Conservation (phyloP, 495 filamentous ascomycete genomes). For the Penicillium lagena region DNA sequence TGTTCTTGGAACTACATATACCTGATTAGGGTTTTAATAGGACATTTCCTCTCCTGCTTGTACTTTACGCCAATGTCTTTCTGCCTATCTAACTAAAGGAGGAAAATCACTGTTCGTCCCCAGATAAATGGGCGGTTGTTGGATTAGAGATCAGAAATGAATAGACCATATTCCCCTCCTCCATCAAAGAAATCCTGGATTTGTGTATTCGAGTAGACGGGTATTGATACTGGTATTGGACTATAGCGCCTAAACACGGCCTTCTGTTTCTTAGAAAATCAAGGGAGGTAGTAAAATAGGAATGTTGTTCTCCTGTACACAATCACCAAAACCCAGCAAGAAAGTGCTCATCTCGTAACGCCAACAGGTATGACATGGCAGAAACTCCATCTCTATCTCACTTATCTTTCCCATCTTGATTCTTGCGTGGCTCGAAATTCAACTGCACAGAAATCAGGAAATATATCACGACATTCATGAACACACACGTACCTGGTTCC, state of each 20-base stretch:
- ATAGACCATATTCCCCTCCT: too few species aligned
- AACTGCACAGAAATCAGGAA: slow-evolving; percentile 36
- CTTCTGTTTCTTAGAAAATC: too few species aligned
- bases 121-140: too few species aligned
- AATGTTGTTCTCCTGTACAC: too few species aligned
- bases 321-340: too few species aligned
- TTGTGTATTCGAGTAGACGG: too few species aligned
- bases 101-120: too few species aligned
- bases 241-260: too few species aligned
- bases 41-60: slow-evolving; percentile 9
- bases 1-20: neutral
- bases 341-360: neutral
- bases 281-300: too few species aligned
- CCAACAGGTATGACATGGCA: neutral
- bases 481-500: slow-evolving; percentile 65
- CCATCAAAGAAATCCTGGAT: too few species aligned
- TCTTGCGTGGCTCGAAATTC: slow-evolving; percentile 66
- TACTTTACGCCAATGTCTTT: slow-evolving; percentile 24
- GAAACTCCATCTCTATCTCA: slow-evolving; percentile 1
- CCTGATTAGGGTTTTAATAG: slow-evolving; percentile 3
- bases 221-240: too few species aligned
- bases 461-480: neutral
- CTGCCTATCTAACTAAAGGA: neutral
- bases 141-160: too few species aligned
- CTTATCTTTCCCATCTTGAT: slow-evolving; percentile 44